Base-by-base conservation (phyloP, 768 basidiomycete genomes). In the Suillus sp. region DNA sequence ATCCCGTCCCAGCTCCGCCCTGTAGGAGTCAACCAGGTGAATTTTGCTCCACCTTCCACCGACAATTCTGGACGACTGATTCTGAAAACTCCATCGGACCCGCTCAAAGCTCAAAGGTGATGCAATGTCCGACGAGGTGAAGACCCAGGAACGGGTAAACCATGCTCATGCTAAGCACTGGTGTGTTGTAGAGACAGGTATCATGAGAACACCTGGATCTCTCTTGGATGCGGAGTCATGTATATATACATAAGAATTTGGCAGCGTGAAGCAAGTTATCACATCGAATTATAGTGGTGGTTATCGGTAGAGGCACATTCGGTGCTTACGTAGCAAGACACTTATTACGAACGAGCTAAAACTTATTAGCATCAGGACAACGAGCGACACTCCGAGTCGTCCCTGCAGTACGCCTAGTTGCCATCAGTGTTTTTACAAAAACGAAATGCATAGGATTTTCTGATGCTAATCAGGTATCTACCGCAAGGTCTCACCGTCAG, bases 1-100 rank as follows among this genome's bases (percentile, higher is more conserved):
- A 77, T 80, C 76, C 89, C 88, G 32, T 84, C 74, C 88, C 88
- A 89, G 59, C 78, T 79, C 69, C 87, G 77, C 48, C 72, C 67
- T 3, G 83, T 84, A 64, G n/a, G n/a, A n/a, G 77, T 74, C 62
- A 68, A 70, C 87, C 88, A 89, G 3, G 79, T 84, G 71, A 88
- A 89, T 25, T 61, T 77, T 13, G 82, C 86, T 56, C 62, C 71
- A 9, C 86, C 88, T 69, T 81, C 84, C 60, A 83, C 78, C 20
- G 78, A 81, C 20, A 85, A 86, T 70, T 83, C 80, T 7, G 70
- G 54, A 88, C 79, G 60, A 83, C 66, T 66, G 82, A 87, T 64
- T 83, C 82, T 50, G 80, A 79, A 68, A 89, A 89, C 45, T 62
- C 65, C 77, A 87, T 82, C n/a, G 22, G 45, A 47, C 22, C 65